Conservation (phyloP, 192 early-diverging fungal genomes). For the Podochytrium sp. region DNA sequence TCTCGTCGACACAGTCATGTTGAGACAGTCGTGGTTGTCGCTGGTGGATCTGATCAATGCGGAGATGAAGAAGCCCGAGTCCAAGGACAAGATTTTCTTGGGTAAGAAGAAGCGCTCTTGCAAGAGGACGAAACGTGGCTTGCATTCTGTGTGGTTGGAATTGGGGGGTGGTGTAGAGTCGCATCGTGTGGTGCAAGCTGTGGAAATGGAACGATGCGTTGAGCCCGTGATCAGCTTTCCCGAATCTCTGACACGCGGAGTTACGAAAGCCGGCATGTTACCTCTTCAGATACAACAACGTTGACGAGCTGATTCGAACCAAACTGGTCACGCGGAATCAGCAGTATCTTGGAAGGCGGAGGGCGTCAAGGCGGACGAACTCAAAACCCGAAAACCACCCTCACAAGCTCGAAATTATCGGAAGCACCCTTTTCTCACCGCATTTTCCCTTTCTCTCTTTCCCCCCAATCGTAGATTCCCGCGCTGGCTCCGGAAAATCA, state of each 20-base stretch:
- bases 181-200: too few relatives aligned
- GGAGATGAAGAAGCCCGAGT: not conserved
- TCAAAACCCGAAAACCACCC: too few relatives aligned
- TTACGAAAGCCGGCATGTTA: too few relatives aligned
- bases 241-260: too few relatives aligned
- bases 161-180: not conserved
- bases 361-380: too few relatives aligned
- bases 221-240: too few relatives aligned
- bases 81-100: conserved; percentile 16
- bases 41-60: not conserved
- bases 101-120: not conserved
- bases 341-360: too few relatives aligned
- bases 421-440: not conserved
- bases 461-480: not conserved
- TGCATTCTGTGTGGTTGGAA: not conserved
- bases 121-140: not conserved
- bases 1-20: not conserved
- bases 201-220: too few relatives aligned
- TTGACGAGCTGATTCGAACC: too few relatives aligned
- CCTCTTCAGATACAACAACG: too few relatives aligned
- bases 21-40: conserved; percentile 20
- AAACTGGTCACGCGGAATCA: too few relatives aligned
- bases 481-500: conserved; percentile 7
- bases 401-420: too few relatives aligned
- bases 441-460: not conserved